Evolutionary conservation across 2,329 filamentous ascomycete species (phyloP), one percentile per base, ranked within the genome.

Genomic region (Phialemoniopsis sp.): DNA sequence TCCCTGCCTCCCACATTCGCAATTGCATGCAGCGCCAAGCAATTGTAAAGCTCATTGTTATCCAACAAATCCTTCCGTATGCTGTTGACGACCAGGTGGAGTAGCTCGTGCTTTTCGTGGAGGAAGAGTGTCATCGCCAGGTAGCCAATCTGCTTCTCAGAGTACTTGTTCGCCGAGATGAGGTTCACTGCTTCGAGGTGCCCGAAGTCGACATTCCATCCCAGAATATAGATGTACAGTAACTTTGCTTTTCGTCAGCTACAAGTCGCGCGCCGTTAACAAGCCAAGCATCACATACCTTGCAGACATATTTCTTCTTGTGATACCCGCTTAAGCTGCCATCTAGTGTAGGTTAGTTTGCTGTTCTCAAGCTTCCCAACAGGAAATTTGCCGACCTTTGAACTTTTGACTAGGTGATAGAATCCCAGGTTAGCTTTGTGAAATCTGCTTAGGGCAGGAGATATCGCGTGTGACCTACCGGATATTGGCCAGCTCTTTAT

Each of bases 251-350:
- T 26, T 26, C 21, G 21, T 26, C 6, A 26, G 21, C 21, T 13
- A 30, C 21, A 26, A 26, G 6, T 26, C 21, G 10, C 10, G 21
- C 21, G 21, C 21, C 21, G 21, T 10, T 26, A 6, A 6, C 10
- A 10, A 6, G 21, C 21, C 21, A 26, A 26, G 21, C n/a, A n/a
- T 8, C 19, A 21, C 60, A 40, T 67, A 81, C 78, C 73, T 98
- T 98, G 87, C 93, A 98, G 51, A 98, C 93, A 62, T 98, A 98
- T 86, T 98, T 98, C 78, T 98, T 98, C 75, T 94, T 96, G 73
- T 96, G 89, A 60, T 98, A 98, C 50, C 93, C 94, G 59, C 85
- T 95, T 42, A 98, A 72, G 58, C 78, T 93, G 48, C 89, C 90
- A 62, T 93, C 87, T 82, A 46, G 43, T 40, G 14, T n/a, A 35